Conservation (phyloP, 495 filamentous ascomycete genomes). For the Xylaria telfairii region DNA sequence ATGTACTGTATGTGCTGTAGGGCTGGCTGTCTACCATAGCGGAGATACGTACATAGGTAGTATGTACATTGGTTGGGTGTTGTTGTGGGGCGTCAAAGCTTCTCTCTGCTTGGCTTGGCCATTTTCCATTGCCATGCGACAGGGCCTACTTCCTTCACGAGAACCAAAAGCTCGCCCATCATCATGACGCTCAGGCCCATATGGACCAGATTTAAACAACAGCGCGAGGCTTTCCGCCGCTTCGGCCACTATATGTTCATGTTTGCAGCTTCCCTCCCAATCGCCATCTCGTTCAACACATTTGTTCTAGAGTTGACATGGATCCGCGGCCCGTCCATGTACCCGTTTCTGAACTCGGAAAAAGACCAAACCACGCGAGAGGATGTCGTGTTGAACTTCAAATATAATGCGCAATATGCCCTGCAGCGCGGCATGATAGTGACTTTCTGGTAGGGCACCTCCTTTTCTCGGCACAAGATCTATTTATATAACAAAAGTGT, state of each 20-base stretch:
- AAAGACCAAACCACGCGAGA: constrained; percentile 61
- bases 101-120: neutral
- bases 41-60: neutral
- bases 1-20: too few relatives aligned
- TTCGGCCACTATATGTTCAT: constrained; percentile 56
- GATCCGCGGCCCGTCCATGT: constrained; percentile 77
- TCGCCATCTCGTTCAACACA: constrained; percentile 67
- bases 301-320: constrained; percentile 66
- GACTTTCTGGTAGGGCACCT: constrained; percentile 52
- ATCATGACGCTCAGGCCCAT: constrained; percentile 41
- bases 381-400: constrained; percentile 60
- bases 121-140: neutral
- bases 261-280: constrained; percentile 66
- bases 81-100: constrained; percentile 21
- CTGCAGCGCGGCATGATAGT: constrained; percentile 61
- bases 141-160: neutral
- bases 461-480: neutral
- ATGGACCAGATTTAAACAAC: constrained; percentile 41
- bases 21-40: too few relatives aligned
- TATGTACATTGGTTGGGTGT: neutral
- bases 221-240: constrained; percentile 39
- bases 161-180: neutral
- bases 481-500: neutral
- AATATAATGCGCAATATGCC: constrained; percentile 51
- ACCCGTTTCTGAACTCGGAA: constrained; percentile 73